These are phyloP conservation scores for Fusarium phyllophilum DNA, from an alignment of 2,329 filamentous ascomycete species.

Conservation along the genomic window DNA sequence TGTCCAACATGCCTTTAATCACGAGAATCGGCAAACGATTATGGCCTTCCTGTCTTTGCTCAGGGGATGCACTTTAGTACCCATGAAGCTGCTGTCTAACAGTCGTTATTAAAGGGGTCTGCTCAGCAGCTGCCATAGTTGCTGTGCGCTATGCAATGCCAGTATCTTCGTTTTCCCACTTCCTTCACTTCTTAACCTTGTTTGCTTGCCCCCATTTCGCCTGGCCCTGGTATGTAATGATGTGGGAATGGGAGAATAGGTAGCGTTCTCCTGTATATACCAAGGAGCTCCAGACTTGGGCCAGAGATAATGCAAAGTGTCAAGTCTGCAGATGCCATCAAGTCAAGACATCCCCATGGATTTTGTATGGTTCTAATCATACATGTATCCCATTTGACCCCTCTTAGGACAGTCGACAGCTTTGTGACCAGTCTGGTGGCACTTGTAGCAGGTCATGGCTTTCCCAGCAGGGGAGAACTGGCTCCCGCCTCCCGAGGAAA, in stretches of 20 bases:
- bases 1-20: background rate
- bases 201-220: background rate
- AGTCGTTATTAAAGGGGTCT: background rate
- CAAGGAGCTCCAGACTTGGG: background rate
- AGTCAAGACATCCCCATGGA: background rate
- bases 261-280: background rate
- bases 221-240: background rate
- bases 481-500: slow-evolving; percentile 59
- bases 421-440: slow-evolving; percentile 70
- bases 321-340: background rate
- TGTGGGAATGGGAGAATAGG: background rate
- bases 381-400: background rate
- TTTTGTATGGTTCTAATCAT: background rate
- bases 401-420: slow-evolving; percentile 63
- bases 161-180: background rate
- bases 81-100: background rate
- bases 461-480: slow-evolving; percentile 39
- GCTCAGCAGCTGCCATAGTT: background rate
- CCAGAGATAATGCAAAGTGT: background rate
- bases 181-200: background rate
- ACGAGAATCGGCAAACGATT: background rate
- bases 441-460: slow-evolving; percentile 65
- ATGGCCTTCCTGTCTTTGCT: background rate
- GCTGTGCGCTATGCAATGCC: background rate
- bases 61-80: background rate